A percentile compares a stretch with the other conserved stretches of the same genome.
Conservation (phyloP, 192 early-diverging fungal species). For the Mortierella claussenii region DNA sequence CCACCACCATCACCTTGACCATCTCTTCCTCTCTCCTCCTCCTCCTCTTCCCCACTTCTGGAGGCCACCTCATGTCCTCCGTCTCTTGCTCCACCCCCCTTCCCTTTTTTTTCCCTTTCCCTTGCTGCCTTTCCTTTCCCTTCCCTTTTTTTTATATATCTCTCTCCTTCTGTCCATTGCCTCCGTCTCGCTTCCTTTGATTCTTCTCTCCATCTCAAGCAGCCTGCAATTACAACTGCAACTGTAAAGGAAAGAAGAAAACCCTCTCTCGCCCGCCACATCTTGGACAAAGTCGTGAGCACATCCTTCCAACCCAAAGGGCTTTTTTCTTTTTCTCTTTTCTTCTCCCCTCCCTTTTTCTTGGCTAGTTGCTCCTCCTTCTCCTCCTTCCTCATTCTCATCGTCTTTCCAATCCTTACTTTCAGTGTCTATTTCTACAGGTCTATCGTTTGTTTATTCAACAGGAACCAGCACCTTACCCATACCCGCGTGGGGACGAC, state of each 20-base stretch:
- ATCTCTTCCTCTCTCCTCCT: neutral
- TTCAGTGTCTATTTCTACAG: too few species aligned
- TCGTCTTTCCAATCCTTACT: too few species aligned
- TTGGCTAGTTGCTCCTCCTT: too few species aligned
- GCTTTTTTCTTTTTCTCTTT: conserved; percentile 6
- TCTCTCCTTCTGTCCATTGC: neutral
- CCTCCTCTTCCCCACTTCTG: neutral
- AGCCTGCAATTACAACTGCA: too few species aligned
- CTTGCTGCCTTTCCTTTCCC: neutral
- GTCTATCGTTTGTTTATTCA: too few species aligned
- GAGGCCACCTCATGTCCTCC: neutral
- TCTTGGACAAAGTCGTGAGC: neutral
- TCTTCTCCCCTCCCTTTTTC: neutral
- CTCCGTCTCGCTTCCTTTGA: neutral
- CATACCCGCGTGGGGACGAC: too few species aligned
- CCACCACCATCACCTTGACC: too few species aligned
- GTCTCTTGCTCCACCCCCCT: neutral
- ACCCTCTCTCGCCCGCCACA: neutral
- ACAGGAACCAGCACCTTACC: too few species aligned
- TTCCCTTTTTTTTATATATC: conserved; percentile 1
- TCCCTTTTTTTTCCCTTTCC: neutral
- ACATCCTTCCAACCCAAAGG: neutral
- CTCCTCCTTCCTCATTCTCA: too few species aligned
- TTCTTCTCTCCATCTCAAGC: conserved; percentile 15
- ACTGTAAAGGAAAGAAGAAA: too few species aligned